A percentile compares a stretch with the other conserved stretches of the same genome.
Conservation (phyloP, 805 yeast genomes). For the Candida koratica region DNA sequence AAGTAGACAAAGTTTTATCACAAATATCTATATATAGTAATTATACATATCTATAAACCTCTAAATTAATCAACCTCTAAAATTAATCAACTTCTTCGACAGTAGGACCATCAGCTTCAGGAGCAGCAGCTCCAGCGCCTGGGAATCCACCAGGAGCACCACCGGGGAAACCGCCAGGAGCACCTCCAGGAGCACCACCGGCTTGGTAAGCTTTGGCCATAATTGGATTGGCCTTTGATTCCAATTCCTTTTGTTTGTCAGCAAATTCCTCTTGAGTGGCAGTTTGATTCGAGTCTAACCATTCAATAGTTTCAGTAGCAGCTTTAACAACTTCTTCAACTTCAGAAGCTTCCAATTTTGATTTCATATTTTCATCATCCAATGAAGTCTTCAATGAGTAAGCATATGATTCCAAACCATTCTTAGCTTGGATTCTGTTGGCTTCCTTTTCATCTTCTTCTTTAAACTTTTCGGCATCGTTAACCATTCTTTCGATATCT, state of each 20-base stretch:
- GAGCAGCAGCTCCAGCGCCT: constrained; percentile 62
- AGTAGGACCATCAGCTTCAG: constrained; percentile 45
- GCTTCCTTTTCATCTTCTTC: constrained; percentile 96
- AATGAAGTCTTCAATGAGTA: constrained; percentile 86
- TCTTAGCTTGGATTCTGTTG: constrained; percentile 87
- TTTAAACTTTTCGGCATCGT: constrained; percentile 96
- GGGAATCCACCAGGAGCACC: constrained; percentile 61
- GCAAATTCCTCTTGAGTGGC: constrained; percentile 89
- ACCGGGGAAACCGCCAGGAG: constrained; percentile 50
- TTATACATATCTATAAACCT: constrained; percentile 4
- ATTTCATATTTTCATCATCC: constrained; percentile 13
- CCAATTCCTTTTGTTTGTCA: constrained; percentile 94
- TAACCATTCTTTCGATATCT: constrained; percentile 96
- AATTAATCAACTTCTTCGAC: constrained; percentile 51
- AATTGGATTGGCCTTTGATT: constrained; percentile 92
- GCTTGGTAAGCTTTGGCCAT: constrained; percentile 95
- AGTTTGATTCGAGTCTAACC: constrained; percentile 93
- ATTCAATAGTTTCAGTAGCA: constrained; percentile 77
- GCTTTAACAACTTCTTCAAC: constrained; percentile 69
- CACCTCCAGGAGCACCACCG: constrained; percentile 78
- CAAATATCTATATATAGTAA: constrained; percentile 7
- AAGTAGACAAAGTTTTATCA: no score
- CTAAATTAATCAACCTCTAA: constrained; percentile 7
- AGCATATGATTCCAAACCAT: constrained; percentile 91
- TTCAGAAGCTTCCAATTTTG: constrained; percentile 41